phyloP scores from a whole-genome alignment of 1,284 basidiomycete genomes.

The Wolfiporia cocos region DNA sequence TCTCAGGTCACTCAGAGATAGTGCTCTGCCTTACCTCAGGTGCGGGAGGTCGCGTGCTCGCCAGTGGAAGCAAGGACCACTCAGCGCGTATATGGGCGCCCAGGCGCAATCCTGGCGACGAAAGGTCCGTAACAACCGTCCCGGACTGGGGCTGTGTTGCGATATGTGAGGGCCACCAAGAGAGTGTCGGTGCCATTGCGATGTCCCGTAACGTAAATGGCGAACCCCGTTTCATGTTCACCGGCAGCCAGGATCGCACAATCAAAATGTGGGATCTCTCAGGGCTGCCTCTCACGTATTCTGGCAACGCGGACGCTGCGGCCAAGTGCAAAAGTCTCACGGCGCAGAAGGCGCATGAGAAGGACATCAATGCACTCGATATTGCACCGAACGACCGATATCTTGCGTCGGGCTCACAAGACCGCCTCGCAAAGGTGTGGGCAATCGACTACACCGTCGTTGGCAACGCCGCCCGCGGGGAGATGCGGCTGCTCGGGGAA shows the following conservation, averaged over 20 bases:
- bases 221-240: constrained; percentile 70
- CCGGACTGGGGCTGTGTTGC: constrained; percentile 80
- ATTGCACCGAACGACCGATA: constrained; percentile 87
- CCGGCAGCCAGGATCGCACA: constrained; percentile 94
- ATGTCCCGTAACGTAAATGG: constrained; percentile 49
- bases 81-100: constrained; percentile 85
- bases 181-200: constrained; percentile 89
- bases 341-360: constrained; percentile 95
- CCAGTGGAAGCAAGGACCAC: constrained; percentile 90
- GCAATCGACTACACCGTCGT: constrained; percentile 57
- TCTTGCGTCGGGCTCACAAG: constrained; percentile 93
- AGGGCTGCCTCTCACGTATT: constrained; percentile 30
- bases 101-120: constrained; percentile 10
- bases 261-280: constrained; percentile 98
- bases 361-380: constrained; percentile 98
- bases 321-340: constrained; percentile 70
- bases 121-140: constrained; percentile 15
- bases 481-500: constrained; percentile 76
- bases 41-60: constrained; percentile 66
- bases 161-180: constrained; percentile 90
- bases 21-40: constrained; percentile 82
- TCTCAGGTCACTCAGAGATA: constrained; percentile 88
- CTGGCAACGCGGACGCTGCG: constrained; percentile 8
- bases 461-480: constrained; percentile 46
- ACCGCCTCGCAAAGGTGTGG: constrained; percentile 91